These are phyloP conservation scores for Pulveroboletus frians DNA, from an alignment of 768 basidiomycete species.

Conservation along the genomic window DNA sequence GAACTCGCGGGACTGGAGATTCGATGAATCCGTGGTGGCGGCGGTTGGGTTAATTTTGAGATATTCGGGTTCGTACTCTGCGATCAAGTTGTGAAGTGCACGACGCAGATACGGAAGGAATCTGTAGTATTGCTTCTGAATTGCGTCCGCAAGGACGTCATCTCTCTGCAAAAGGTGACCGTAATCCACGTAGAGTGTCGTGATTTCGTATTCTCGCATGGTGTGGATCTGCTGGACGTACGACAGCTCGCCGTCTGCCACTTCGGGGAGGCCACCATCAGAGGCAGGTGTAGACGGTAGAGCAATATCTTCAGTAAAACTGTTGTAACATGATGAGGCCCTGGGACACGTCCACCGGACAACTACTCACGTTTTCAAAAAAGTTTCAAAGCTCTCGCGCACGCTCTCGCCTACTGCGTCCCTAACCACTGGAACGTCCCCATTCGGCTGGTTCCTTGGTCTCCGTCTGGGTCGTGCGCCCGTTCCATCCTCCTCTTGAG, in stretches of 20 bases:
- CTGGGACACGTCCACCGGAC: neutral
- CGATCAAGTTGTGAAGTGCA: slow-evolving; percentile 84
- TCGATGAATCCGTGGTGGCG: slow-evolving; percentile 80
- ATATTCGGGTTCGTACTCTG: slow-evolving; percentile 88
- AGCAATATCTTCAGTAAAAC: slow-evolving; percentile 79
- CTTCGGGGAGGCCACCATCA: slow-evolving; percentile 56
- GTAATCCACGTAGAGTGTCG: slow-evolving; percentile 96
- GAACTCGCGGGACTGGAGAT: slow-evolving; percentile 90
- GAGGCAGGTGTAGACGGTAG: slow-evolving; percentile 78
- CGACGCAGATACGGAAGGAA: slow-evolving; percentile 93
- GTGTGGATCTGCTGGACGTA: slow-evolving; percentile 93
- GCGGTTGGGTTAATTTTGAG: slow-evolving; percentile 90
- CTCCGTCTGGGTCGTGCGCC: slow-evolving; percentile 45
- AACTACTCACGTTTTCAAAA: slow-evolving; percentile 76
- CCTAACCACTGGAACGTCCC: slow-evolving; percentile 80
- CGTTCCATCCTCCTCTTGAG: slow-evolving; percentile 34
- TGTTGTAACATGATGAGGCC: slow-evolving; percentile 28
- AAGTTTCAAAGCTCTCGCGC: slow-evolving; percentile 84
- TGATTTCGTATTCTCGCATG: slow-evolving; percentile 91
- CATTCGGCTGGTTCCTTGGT: slow-evolving; percentile 39
- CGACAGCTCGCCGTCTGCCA: slow-evolving; percentile 57
- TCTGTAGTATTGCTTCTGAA: slow-evolving; percentile 93
- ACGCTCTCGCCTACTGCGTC: slow-evolving; percentile 97
- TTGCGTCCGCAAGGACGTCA: slow-evolving; percentile 89
- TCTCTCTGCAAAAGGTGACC: slow-evolving; percentile 85